Base-by-base conservation (phyloP, 1,284 basidiomycete genomes). In the Pseudozyma tsukubaensis region DNA sequence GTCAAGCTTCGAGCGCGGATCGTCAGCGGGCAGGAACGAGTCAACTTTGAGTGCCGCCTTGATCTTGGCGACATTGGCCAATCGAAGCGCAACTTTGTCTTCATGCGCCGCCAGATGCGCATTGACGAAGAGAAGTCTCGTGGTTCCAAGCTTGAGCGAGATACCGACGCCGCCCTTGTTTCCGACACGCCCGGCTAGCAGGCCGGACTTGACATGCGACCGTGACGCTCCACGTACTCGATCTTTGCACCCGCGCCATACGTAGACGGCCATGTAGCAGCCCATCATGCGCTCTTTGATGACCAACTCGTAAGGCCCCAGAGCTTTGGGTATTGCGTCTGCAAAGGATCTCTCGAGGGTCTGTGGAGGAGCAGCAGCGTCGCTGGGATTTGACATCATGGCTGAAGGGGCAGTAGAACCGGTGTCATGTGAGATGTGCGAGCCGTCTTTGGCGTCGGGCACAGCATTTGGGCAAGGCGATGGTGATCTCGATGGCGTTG, bases 271-370 rank as follows among this genome's bases (percentile, higher is more conserved):
- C 63, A 76, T 69, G 83, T 94, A 94, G 49, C 94, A 89, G 1
- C 93, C 93, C 91, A 94, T 92, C 86, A 95, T 88, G 13, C 93
- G 88, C 75, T 94, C 92, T 84, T 95, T 95, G 54, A 89, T 88
- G 19, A 94, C 86, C 13, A 94, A 86, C 77, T 91, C 88, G 79
- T 95, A 95, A 5, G 92, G 92, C 1, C 82, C 82, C 2, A 83
- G 51, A 9, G 59, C 45, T 18, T 59, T 64, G 0, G 81, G 81
- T 2, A 74, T 68, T 3, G 62, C 61, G 52, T 81, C 79, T n/a
- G 63, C 45, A 18, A 62, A 47, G 2, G 55, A 37, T 29, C 43
- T 50, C 9, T 58, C 68, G 19, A 45, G 29, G 1, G n/a, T 34
- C 9, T 56, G 44, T 7, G 7, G 53, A 24, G 6, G 13, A 4